Conservation (phyloP, 371 early-diverging fungal genomes). For the Lichtheimia hyalospora region DNA sequence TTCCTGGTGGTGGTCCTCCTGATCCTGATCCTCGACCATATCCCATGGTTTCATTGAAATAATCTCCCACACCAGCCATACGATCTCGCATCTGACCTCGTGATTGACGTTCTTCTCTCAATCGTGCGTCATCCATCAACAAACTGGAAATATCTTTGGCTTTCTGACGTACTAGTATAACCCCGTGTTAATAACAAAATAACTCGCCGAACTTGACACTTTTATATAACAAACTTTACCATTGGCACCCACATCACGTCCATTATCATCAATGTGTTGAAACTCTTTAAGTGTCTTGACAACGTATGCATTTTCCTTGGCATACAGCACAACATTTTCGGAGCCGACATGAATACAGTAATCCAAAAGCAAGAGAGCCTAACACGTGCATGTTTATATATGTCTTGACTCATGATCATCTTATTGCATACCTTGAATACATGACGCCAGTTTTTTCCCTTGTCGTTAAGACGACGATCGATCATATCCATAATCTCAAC, state of each 20-base stretch:
- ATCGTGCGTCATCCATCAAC: conserved; percentile 75
- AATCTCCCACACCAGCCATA: conserved; percentile 48
- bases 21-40: conserved; percentile 34
- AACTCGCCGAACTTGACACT: neutral
- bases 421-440: conserved; percentile 83
- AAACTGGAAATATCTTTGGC: conserved; percentile 88
- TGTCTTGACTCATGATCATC: neutral
- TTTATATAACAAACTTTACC: conserved; percentile 39
- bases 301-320: conserved; percentile 86
- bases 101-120: conserved; percentile 75
- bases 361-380: conserved; percentile 64
- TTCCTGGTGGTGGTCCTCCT: conserved; percentile 12
- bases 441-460: conserved; percentile 98
- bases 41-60: conserved; percentile 33
- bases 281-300: conserved; percentile 96
- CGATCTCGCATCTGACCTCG: conserved; percentile 65
- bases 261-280: conserved; percentile 90
- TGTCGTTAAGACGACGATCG: conserved; percentile 95
- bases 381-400: neutral
- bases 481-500: conserved; percentile 96
- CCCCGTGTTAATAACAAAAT: neutral
- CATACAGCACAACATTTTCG: conserved; percentile 84
- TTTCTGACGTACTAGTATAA: conserved; percentile 81
- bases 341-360: conserved; percentile 83
- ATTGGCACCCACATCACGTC: conserved; percentile 87